Percentiles rank a stretch among this genome's conserved stretches.
phyloP scores from a whole-genome alignment of 2,329 filamentous ascomycete species.

The Aspergillus fumigatiaffinis region DNA sequence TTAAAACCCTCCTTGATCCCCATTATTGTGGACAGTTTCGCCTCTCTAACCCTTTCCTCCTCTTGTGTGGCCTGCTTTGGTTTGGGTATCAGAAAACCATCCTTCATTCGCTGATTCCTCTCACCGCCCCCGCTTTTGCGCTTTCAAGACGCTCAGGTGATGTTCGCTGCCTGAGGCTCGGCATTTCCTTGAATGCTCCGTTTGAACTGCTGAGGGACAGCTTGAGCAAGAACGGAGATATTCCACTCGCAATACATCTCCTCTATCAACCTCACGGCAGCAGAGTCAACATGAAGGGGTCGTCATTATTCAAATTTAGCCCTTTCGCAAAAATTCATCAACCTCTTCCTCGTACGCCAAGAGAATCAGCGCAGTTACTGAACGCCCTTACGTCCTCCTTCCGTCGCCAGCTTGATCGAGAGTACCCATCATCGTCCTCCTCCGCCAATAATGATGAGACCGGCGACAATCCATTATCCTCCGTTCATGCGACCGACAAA shows the following conservation, averaged over 20 bases:
- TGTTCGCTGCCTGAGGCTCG: background rate
- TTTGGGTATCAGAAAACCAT: background rate
- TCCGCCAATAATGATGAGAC: conserved; percentile 15
- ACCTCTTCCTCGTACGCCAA: conserved; percentile 49
- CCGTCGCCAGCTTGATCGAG: conserved; percentile 57
- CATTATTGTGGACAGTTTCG: background rate
- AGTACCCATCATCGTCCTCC: conserved; percentile 45
- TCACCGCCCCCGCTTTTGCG: background rate
- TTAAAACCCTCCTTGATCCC: background rate
- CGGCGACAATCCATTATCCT: conserved; percentile 21
- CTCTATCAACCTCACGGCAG: background rate
- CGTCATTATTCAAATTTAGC: conserved; percentile 45
- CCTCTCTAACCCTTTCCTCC: background rate
- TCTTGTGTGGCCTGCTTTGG: background rate
- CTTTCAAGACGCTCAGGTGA: background rate
- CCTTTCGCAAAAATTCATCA: conserved; percentile 53
- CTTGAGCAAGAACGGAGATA: background rate
- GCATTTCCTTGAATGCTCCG: background rate
- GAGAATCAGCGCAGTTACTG: conserved; percentile 58
- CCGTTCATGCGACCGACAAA: conserved; percentile 32
- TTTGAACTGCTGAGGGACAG: background rate
- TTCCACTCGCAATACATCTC: background rate
- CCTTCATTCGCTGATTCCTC: background rate
- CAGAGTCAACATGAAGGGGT: conserved; percentile 48
- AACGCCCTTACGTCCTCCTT: conserved; percentile 61